Percentiles rank a stretch among this genome's conserved stretches.
Evolutionary conservation across 192 early-diverging fungal species (phyloP).

Genomic region (Radiomyces spectabilis): DNA sequence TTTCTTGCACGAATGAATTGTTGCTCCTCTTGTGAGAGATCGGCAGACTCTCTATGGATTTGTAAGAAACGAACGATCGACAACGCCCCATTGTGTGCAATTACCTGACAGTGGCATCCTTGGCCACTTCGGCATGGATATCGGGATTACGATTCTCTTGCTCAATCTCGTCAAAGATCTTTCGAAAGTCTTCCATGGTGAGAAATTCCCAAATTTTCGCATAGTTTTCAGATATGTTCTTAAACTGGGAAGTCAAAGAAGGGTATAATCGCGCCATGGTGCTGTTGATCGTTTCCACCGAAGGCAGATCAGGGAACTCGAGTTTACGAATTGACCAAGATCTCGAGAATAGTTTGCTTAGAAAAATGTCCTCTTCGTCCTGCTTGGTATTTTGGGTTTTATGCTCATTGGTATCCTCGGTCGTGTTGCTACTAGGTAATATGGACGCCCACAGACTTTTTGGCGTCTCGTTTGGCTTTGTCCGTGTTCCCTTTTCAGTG

Average conservation of each 20-base stretch:
- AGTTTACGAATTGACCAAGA: no score
- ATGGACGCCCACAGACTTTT: no score
- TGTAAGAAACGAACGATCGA: background rate
- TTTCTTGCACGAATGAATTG: background rate
- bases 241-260: conserved; percentile 11
- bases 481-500: no score
- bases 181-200: conserved; percentile 14
- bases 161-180: conserved; percentile 8
- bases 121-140: conserved; percentile 32
- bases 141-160: background rate
- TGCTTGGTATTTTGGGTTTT: no score
- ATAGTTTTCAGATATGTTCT: conserved; percentile 10
- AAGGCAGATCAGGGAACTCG: conserved; percentile 7
- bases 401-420: no score
- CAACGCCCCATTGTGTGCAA: background rate
- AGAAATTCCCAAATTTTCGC: conserved; percentile 5
- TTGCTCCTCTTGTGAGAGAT: conserved; percentile 35
- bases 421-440: no score
- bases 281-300: conserved; percentile 7
- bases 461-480: no score
- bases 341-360: no score
- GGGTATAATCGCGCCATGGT: conserved; percentile 13
- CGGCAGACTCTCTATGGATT: conserved; percentile 21
- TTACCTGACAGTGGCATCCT: conserved; percentile 34
- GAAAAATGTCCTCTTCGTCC: no score